Base-by-base conservation (phyloP, 495 filamentous ascomycete species). In the Hypoxylon intermedium region DNA sequence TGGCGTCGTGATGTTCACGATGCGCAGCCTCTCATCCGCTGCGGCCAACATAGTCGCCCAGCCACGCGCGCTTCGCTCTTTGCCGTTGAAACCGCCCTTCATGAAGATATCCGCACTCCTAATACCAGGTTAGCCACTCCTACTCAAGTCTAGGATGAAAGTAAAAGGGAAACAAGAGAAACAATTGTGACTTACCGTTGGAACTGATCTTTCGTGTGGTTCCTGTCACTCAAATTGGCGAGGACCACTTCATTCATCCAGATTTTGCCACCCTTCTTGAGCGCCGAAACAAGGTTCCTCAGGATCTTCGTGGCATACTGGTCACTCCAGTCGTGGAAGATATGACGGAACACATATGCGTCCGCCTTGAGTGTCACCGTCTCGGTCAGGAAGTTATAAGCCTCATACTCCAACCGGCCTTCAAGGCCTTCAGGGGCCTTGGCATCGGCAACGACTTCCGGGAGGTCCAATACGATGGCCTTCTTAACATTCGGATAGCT, bases 311-410 rank as follows among this genome's bases (percentile, higher is more conserved):
- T 48, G 4, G 71, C 73, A 60, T 83, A 83, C 58, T 81, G 78
- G 51, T 85, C 81, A 20, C 79, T 74, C 69, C 82, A 81, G 58
- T 83, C 77, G 52, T 84, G 83, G 64, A 86, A 68, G 46, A 82
- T 79, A 65, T 75, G 77, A n/a, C 82, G 78, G 51, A 80, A 78
- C 41, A 84, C 64, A 53, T 83, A 84, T 3, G 72, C 67, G 26
- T 80, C 75, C 9, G 82, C 82, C 0, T 67, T 67, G 23, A 67
- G 71, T 34, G 82, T 71, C 15, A 79, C 75, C 60, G 82, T 79
- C 52, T 71, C 65, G 0, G 72, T 71, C 63, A 82, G 75, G 67
- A 85, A 82, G 70, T 85, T 79, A 57, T 86, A 81, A 6, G 67
- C 69, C 42, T 69, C 56, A 49, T 77, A 80, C n/a, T 47, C 60